Evolutionary conservation across 768 basidiomycete species (phyloP).

Genomic region (Tulasnella sp.): DNA sequence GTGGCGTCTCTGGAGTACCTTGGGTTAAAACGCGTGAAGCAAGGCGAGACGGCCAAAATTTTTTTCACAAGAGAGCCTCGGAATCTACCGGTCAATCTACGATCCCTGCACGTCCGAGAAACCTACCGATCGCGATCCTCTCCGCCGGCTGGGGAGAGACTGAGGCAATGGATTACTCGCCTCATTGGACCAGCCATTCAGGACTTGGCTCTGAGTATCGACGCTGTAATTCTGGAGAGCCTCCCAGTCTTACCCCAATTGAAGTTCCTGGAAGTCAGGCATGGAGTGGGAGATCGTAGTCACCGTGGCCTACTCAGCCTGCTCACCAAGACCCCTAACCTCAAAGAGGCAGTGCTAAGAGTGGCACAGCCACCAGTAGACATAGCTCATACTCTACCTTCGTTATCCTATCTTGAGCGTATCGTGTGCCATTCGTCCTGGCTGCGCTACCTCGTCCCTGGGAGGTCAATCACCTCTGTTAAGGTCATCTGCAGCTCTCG

Average conservation of each 20-base stretch:
- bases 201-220: not conserved
- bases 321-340: not conserved
- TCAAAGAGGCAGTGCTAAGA: not conserved
- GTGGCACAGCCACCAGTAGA: not conserved
- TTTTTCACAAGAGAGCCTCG: not conserved
- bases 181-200: not conserved
- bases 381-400: not conserved
- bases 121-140: not conserved
- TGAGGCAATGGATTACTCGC: not conserved
- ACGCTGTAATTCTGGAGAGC: not conserved
- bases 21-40: not conserved
- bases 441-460: not conserved
- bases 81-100: not conserved
- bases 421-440: not conserved
- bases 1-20: not conserved
- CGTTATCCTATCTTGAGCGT: not conserved
- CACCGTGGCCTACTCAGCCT: not conserved
- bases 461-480: not conserved
- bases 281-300: not conserved
- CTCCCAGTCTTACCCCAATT: not conserved
- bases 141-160: no score
- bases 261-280: not conserved
- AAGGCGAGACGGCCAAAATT: not conserved
- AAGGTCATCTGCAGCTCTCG: not conserved
- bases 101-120: not conserved